These are phyloP conservation scores for Podospora sp. DNA, from an alignment of 495 filamentous ascomycete genomes.

Conservation along the genomic window DNA sequence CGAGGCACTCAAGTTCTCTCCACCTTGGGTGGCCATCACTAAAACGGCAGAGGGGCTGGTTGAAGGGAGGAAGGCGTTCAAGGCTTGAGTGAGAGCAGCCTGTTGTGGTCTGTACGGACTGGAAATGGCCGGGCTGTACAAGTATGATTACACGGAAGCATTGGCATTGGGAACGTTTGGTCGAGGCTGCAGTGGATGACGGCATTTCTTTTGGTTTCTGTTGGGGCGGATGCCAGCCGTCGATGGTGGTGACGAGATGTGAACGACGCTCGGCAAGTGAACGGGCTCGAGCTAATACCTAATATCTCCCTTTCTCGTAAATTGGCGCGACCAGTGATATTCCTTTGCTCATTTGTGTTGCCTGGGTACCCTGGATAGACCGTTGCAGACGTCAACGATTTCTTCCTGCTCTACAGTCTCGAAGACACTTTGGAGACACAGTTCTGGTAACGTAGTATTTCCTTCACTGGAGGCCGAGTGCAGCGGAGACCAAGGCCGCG, in stretches of 20 bases:
- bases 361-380: no score
- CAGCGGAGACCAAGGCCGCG: no score
- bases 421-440: no score
- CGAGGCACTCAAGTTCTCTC: slow-evolving; percentile 74
- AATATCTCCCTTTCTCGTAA: not conserved
- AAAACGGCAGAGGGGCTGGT: slow-evolving; percentile 81
- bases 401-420: no score
- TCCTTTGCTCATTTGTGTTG: no score
- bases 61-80: slow-evolving; percentile 61
- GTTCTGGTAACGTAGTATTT: no score
- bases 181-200: not conserved
- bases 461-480: no score
- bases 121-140: not conserved
- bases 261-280: not conserved
- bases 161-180: not conserved
- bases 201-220: not conserved
- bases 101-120: not conserved
- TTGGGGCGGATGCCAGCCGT: not conserved
- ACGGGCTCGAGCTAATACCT: not conserved
- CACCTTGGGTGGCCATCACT: slow-evolving; percentile 73
- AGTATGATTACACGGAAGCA: not conserved
- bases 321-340: not conserved
- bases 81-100: slow-evolving; percentile 23
- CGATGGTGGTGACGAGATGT: not conserved
- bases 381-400: no score